Evolutionary conservation across 2,329 filamentous ascomycete genomes (phyloP), one percentile per base, ranked within the genome.

Genomic region (Ophiostoma novo-ulmi): DNA sequence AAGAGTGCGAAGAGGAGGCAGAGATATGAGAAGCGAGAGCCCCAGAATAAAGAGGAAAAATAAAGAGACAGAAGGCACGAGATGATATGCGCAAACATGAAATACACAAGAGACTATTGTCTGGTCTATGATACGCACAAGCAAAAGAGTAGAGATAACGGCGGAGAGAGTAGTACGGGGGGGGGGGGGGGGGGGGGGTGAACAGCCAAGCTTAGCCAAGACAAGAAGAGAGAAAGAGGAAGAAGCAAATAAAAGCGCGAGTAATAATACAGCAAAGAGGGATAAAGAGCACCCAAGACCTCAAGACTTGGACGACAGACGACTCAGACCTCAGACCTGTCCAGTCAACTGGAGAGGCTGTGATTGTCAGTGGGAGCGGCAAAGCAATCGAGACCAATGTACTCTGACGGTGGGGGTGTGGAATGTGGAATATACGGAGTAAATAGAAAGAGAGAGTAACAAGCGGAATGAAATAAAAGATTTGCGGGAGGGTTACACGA

Each of bases 401-500:
- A 39, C 66, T 41, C n/a, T 22, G 58, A 58, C 41, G 66, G 70
- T 55, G 52, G 66, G 52, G 66, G 44, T 22, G n/a, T 63, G 31
- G 31, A 31, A 31, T 31, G 66, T 65, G 17, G 13, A 65, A 64
- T 39, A 39, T 13, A 41, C 31, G 52, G 26, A 63, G 58, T 10
- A 35, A n/a, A 52, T 20, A 7, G 44, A 52, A 17, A 20, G 44
- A 39, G 44, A 63, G 14, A 36, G 58, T 3, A 14, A 63, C 48
- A 20, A 13, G 52, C 44, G 55, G 55, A 64, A 65, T 36, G 39
- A 22, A 66, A 65, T 64, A 61, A 67, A 64, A 67, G 70, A 67
- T 67, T 35, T 71, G 67, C 70, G 58, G 67, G 44, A 52, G 58
- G 36, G 63, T 69, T 71, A 26, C 63, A 69, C 67, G 68, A 69